A percentile compares a stretch with the other conserved stretches of the same genome.
These are phyloP conservation scores for Beta vulgaris DNA, from an alignment of 148 eudicot genomes.

Conservation along the genomic window DNA sequence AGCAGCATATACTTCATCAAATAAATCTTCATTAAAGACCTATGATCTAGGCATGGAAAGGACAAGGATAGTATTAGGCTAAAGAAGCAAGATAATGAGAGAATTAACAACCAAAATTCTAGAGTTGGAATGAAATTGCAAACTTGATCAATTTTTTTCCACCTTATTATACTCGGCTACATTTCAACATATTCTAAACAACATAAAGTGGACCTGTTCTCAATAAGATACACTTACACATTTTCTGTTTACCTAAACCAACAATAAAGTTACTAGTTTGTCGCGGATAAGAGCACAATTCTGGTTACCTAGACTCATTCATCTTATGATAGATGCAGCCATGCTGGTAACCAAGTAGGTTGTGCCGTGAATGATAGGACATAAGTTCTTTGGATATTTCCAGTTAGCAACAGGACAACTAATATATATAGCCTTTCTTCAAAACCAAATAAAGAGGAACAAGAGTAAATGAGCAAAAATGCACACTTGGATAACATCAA, in stretches of 20 bases:
- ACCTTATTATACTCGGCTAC: background rate
- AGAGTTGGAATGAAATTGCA: too few species aligned
- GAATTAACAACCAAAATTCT: background rate
- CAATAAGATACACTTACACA: background rate
- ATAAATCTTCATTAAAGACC: constrained; percentile 49
- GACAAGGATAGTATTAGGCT: background rate
- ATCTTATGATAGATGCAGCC: too few species aligned
- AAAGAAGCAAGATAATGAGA: constrained; percentile 1
- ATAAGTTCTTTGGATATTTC: background rate
- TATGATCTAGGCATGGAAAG: constrained; percentile 40
- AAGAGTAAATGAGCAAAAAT: background rate
- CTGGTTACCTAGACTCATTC: background rate
- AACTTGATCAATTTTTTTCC: background rate
- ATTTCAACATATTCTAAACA: background rate
- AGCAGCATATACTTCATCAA: constrained; percentile 50
- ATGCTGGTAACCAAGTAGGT: background rate
- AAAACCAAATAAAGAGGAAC: background rate
- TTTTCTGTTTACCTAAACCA: background rate
- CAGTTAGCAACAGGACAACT: background rate
- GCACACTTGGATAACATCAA: background rate
- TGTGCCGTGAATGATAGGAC: background rate
- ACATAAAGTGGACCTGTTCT: background rate
- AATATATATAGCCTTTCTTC: background rate
- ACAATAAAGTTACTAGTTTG: background rate
- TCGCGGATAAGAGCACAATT: background rate